Conservation (phyloP, 805 yeast species). For the Maudiozyma turicensis region DNA sequence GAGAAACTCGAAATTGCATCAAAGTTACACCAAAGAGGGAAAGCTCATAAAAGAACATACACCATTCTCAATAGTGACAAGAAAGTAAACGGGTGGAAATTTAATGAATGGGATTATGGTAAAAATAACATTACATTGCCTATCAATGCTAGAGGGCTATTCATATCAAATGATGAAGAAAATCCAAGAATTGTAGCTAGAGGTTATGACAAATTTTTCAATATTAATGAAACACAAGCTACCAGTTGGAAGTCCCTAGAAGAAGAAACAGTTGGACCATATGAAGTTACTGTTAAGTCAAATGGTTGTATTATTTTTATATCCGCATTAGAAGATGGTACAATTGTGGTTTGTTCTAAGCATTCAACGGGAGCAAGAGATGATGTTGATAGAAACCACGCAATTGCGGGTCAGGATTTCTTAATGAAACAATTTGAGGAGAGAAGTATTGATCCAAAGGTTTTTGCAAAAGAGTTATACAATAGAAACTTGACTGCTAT, state of each 20-base stretch:
- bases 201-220: constrained; percentile 94
- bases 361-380: constrained; percentile 70
- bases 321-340: constrained; percentile 66
- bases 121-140: constrained; percentile 49
- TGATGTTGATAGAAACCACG: constrained; percentile 56
- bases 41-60: constrained; percentile 23
- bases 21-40: constrained; percentile 23
- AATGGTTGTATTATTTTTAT: constrained; percentile 89
- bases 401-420: constrained; percentile 56
- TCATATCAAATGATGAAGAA: constrained; percentile 35
- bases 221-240: constrained; percentile 49
- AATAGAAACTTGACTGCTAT: constrained; percentile 65
- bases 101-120: constrained; percentile 83
- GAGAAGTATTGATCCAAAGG: constrained; percentile 32
- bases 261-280: constrained; percentile 61
- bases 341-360: constrained; percentile 80
- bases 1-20: constrained; percentile 16
- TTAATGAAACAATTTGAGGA: constrained; percentile 43
- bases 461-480: constrained; percentile 49
- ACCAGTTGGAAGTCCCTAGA: constrained; percentile 44
- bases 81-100: constrained; percentile 56
- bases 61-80: constrained; percentile 19
- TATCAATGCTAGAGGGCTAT: constrained; percentile 73
- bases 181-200: constrained; percentile 50
- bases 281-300: constrained; percentile 70